Percentiles rank a stretch among this genome's conserved stretches.
Conservation (phyloP, 441 rosid species). For the Adansonia rubrostipa region DNA sequence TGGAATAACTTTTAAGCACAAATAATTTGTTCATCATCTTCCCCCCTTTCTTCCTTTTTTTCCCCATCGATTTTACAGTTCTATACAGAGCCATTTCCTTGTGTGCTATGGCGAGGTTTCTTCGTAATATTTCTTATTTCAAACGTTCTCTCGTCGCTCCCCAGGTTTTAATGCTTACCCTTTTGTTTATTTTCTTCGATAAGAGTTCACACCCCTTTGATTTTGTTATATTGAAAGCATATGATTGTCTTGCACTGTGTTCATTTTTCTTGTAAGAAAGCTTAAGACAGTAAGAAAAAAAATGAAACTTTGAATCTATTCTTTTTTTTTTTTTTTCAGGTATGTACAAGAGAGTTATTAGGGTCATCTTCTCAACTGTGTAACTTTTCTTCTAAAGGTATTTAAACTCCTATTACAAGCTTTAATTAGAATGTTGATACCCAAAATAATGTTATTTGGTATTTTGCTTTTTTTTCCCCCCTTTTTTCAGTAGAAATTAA, state of each 20-base stretch:
- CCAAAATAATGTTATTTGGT: neutral
- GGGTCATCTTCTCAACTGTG: slow-evolving; percentile 56
- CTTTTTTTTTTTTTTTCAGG: slow-evolving; percentile 38
- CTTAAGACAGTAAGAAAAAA: neutral
- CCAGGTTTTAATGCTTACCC: neutral
- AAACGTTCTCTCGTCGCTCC: neutral
- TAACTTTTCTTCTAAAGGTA: slow-evolving; percentile 75
- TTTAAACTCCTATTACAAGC: neutral
- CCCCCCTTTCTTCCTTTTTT: neutral
- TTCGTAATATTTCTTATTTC: neutral
- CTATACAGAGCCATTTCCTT: neutral
- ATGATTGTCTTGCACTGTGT: neutral
- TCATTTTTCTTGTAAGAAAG: neutral
- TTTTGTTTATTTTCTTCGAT: slow-evolving; percentile 5
- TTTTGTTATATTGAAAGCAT: neutral
- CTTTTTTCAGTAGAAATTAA: neutral
- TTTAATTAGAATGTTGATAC: neutral
- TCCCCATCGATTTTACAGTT: neutral
- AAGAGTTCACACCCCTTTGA: neutral
- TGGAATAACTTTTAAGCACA: neutral
- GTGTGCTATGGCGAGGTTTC: neutral
- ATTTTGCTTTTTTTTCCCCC: no score
- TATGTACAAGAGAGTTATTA: slow-evolving; percentile 43
- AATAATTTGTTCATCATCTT: neutral
- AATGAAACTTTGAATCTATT: neutral